Base-by-base conservation (phyloP, 768 basidiomycete species). In the Naganishia onofrii region DNA sequence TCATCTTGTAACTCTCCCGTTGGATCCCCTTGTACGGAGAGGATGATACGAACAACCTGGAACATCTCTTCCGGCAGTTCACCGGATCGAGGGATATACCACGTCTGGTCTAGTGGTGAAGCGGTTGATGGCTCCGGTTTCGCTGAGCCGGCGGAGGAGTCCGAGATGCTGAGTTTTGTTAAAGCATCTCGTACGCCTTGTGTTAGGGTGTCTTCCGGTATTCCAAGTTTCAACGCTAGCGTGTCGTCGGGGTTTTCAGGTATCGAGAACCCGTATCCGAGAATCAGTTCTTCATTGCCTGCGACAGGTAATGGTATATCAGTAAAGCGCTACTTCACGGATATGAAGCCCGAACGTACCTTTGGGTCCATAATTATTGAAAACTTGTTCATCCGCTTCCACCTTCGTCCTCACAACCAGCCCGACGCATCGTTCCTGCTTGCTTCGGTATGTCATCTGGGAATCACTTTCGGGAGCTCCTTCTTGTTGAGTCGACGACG, bases 281-380 rank as follows among this genome's bases (percentile, higher is more conserved):
- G 85, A 55, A 97, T 87, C 53, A 97, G 85, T 80, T 94, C 91
- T 31, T 91, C 85, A 79, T 95, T 94, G 0, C 92, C 65, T 66
- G 65, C 9, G 42, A 9, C 26, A 12, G 34, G 6, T 32, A 5
- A 26, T 1, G 29, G 46, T 4, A 17, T 52, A 29, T 26, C 28
- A 51, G 46, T n/a, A n/a, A 31, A 29, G n/a, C 28, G 29, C 51
- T n/a, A 32, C 21, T 5, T 15, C 19, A 8, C 13, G 54, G n/a
- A 67, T 3, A 26, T n/a, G 21, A 51, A 3, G 21, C 7, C 6
- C 7, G 3, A n/a, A 12, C 38, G 53, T 55, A 46, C 54, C 87
- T 78, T 96, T 96, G 0, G 88, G 86, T 0, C 93, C 94, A 79
- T 96, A 96, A 78, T 95, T 95, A 82, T 93, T 95, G 82, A 89